Evolutionary conservation across 2,329 filamentous ascomycete genomes (phyloP), one percentile per base, ranked within the genome.

Genomic region (Aspergillus viridinutans): DNA sequence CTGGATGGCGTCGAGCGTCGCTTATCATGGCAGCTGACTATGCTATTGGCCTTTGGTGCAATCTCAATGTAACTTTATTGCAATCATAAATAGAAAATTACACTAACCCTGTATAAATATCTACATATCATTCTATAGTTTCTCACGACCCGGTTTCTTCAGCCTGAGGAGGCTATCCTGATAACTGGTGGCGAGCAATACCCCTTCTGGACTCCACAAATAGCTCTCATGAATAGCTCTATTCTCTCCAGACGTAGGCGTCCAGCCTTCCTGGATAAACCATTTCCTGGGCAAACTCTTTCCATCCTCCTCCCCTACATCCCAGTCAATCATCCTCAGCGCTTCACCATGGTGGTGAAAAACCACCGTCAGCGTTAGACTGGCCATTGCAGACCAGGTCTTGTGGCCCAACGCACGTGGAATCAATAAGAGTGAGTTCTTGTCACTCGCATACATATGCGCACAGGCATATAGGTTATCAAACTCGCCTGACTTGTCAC

Each of bases 391-490:
- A 0, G 66, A 70, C 58, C 72, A 76, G 6, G 67, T 60, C 40
- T 74, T 68, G 25, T 78, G 68, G 0, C 76, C 76, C n/a, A 81
- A 65, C 17, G 81, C 77, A 23, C 80, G 80, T 2, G 80, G 74
- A 2, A 83, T 76, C 48, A 83, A 68, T 66, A 80, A 79, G 12
- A 84, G 69, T 20, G 79, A 80, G 56, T 85, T 85, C 25, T 79
- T 77, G 61, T 85, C 83, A 35, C 79, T 81, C 0, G 82, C 79
- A 63, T 83, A 85, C 47, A 84, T 71, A 66, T 85, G 83, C 3
- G 81, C 82, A 61, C 80, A 83, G 1, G 81, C 78, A 60, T 85
- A 82, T 20, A 85, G 67, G 60, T 85, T 85, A 32, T 81, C 76
- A 51, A 67, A 73, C 58, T 67, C 72, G 57, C 65, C 76, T 14